Evolutionary conservation across 805 yeast species (phyloP), one percentile per base, ranked within the genome.

Genomic region (Yamadazyma sp.): DNA sequence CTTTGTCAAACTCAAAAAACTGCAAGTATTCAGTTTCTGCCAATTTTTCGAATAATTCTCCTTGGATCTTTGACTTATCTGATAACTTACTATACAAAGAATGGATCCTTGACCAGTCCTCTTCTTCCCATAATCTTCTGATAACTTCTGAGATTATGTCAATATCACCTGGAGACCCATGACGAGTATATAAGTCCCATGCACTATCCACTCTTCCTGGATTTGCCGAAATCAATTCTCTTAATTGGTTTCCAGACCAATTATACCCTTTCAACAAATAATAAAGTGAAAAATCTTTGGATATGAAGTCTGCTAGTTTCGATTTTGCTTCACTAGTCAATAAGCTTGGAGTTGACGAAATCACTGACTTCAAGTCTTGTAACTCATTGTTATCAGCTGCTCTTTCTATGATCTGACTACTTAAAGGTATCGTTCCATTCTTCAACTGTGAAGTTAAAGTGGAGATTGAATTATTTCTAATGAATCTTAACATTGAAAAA

Each of bases 201-300:
- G 78, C 65, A n/a, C 63, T 53, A 32, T 57, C 56, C 1, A 70
- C 80, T 37, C 82, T 56, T 9, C 80, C 81, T 3, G 80, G 79
- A 42, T 77, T 77, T 26, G 58, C 41, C 21, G 50, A 49, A 5
- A 75, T 56, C 17, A 75, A 53, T 36, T 40, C 31, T 8, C 32
- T 17, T 5, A 53, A 37, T 5, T 53, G 45, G 8, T 36, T 41
- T 9, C 27, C 25, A 14, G 40, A 37, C 33, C 43, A 50, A 8
- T 43, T 30, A 14, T 42, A 45, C 13, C 40, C 44, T 14, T 48
- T 42, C 19, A 50, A 45, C 13, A 55, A 40, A 45, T 50, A 55
- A 39, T 55, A 62, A 20, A 53, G 38, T 10, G 68, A 58, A 31
- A 56, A 62, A 10, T 49, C 58, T 7, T 44, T 40, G 16, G 43